These are phyloP conservation scores for Boletus patriciae DNA, from an alignment of 768 basidiomycete genomes.

Conservation along the genomic window DNA sequence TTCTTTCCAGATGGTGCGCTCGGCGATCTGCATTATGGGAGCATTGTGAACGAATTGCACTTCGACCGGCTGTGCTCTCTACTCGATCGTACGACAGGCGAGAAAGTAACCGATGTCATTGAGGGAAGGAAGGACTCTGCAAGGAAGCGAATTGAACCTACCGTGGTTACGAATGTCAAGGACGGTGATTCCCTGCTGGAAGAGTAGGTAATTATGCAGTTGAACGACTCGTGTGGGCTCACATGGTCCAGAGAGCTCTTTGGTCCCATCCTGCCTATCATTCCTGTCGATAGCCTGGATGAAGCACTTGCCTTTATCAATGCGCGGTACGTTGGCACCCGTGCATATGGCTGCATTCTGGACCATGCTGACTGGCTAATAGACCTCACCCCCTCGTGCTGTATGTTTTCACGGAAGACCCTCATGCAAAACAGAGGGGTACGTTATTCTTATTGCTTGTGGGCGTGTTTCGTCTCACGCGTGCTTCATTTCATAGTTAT, in stretches of 20 bases:
- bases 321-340: constrained; percentile 39
- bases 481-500: constrained; percentile 42
- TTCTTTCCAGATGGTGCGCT: constrained; percentile 60
- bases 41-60: constrained; percentile 56
- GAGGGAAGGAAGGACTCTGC: constrained; percentile 37
- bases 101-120: constrained; percentile 50
- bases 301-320: constrained; percentile 59
- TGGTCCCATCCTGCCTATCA: constrained; percentile 66
- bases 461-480: constrained; percentile 1
- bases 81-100: constrained; percentile 54
- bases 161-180: constrained; percentile 55
- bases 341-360: not conserved
- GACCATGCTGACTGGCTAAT: constrained; percentile 5
- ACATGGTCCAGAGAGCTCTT: constrained; percentile 60
- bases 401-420: constrained; percentile 61
- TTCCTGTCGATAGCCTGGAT: constrained; percentile 54
- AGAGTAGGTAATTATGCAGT: constrained; percentile 40
- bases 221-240: not conserved
- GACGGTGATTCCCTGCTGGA: constrained; percentile 59
- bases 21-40: constrained; percentile 41
- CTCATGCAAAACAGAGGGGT: constrained; percentile 41
- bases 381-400: constrained; percentile 62
- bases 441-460: constrained; percentile 8
- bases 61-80: constrained; percentile 53
- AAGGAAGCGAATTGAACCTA: constrained; percentile 55